Conservation (phyloP, 257 asterid species). For the Plantago elongata region DNA sequence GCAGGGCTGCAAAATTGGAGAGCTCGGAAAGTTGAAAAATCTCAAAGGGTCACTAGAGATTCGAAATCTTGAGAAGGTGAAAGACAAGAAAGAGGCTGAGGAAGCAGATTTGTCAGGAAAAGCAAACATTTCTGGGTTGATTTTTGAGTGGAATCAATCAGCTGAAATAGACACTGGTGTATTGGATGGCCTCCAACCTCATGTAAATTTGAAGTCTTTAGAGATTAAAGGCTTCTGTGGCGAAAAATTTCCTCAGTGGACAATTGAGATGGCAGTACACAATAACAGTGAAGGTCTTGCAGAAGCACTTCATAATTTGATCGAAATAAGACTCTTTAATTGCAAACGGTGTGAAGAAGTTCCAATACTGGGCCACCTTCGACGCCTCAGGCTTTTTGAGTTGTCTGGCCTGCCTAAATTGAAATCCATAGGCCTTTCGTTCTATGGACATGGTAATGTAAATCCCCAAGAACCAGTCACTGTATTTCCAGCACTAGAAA, state of each 20-base stretch:
- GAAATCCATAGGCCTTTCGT: too few relatives aligned
- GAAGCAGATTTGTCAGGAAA: slow-evolving; percentile 20
- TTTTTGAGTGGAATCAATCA: slow-evolving; percentile 11
- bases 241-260: slow-evolving; percentile 21
- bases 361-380: slow-evolving; percentile 30
- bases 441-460: too few relatives aligned
- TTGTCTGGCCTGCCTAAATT: not conserved
- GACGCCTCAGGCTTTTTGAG: not conserved
- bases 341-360: slow-evolving; percentile 12
- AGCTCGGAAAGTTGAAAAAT: slow-evolving; percentile 18
- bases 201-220: slow-evolving; percentile 12
- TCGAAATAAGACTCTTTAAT: not conserved
- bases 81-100: slow-evolving; percentile 20
- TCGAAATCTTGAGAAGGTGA: slow-evolving; percentile 20
- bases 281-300: not conserved
- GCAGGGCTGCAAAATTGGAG: slow-evolving; percentile 22
- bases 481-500: too few relatives aligned
- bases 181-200: slow-evolving; percentile 33
- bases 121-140: slow-evolving; percentile 13
- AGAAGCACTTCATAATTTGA: slow-evolving; percentile 4
- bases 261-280: slow-evolving; percentile 1
- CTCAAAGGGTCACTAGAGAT: slow-evolving; percentile 18
- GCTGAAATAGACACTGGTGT: slow-evolving; percentile 5
- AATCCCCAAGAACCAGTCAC: too few relatives aligned
- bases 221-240: slow-evolving; percentile 2